These are phyloP conservation scores for Hortaea sp. DNA, from an alignment of 2,329 filamentous ascomycete genomes.

Conservation along the genomic window DNA sequence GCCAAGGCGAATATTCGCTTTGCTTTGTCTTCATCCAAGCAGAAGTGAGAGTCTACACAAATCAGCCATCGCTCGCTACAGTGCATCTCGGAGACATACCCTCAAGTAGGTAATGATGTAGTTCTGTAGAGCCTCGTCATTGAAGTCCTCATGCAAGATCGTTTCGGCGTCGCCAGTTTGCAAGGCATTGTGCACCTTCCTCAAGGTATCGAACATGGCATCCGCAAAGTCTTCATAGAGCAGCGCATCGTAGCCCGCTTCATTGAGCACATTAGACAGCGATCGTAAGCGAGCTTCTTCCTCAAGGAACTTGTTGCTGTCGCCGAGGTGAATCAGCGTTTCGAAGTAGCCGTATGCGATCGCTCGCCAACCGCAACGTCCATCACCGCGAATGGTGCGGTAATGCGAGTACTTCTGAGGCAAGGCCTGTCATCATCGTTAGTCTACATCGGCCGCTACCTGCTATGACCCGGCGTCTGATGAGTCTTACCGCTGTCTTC, in stretches of 20 bases:
- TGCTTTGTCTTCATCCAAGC: conserved; percentile 72
- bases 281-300: conserved; percentile 64
- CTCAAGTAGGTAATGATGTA: conserved; percentile 76
- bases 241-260: conserved; percentile 57
- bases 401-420: conserved; percentile 79
- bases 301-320: conserved; percentile 53
- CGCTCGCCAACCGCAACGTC: conserved; percentile 95
- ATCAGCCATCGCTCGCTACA: not conserved
- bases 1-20: conserved; percentile 61
- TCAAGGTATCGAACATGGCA: conserved; percentile 59
- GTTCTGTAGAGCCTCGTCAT: conserved; percentile 56
- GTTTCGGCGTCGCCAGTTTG: conserved; percentile 42
- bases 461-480: conserved; percentile 8
- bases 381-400: conserved; percentile 80
- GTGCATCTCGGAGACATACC: conserved; percentile 27
- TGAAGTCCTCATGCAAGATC: conserved; percentile 49
- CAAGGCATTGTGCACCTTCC: conserved; percentile 50
- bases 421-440: conserved; percentile 48
- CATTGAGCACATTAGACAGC: conserved; percentile 60
- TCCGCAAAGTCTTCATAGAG: conserved; percentile 78
- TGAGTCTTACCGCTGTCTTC: conserved; percentile 65
- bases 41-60: conserved; percentile 61
- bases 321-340: conserved; percentile 59
- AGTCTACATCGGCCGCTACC: not conserved
- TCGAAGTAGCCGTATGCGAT: conserved; percentile 93